Evolutionary conservation across 768 basidiomycete species (phyloP), one percentile per base, ranked within the genome.

Genomic region (Leccinum incarnatum): DNA sequence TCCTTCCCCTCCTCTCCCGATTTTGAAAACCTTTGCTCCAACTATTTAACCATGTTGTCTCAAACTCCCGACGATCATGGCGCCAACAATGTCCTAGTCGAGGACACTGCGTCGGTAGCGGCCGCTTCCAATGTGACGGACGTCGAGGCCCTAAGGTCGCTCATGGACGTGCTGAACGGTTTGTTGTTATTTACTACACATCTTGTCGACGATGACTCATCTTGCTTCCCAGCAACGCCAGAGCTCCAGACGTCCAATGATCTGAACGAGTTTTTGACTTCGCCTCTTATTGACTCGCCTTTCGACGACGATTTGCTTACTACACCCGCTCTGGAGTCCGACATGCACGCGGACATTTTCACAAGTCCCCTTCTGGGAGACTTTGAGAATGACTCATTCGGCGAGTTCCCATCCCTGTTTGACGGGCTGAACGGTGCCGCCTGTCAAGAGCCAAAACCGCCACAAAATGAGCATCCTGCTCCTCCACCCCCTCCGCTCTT

Each of bases 21-120:
- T 66, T 77, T 81, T 23, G 21, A 47, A 9, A 74, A 77, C 32
- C 73, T 91, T 56, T 79, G 79, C 64, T 77, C 81, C 37, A 84
- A 84, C 63, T 91, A 91, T 72, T 72, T 90, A 69, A 83, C 75
- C 60, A 91, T 91, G 89, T 70, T 91, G 64, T 75, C 79, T 21
- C 77, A 80, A 63, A 79, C 78, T 47, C 76, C 83, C 25, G 67
- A 73, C 59, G 77, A 80, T 57, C 67, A 73, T 57, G 58, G 75
- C 37, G 68, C 71, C 65, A 62, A 72, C 37, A 60, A 71, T 27
- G 73, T 80, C 67, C 69, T 57, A 57, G 42, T 66, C 14, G 60
- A 62, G 67, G 71, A 70, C 61, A 55, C 66, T 40, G 68, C 65
- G 48, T 66, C 70, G 1, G 61, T 66, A 52, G 60, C 67, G n/a